Base-by-base conservation (phyloP, 139 green algal genomes). In the Pleodorina starrii region DNA sequence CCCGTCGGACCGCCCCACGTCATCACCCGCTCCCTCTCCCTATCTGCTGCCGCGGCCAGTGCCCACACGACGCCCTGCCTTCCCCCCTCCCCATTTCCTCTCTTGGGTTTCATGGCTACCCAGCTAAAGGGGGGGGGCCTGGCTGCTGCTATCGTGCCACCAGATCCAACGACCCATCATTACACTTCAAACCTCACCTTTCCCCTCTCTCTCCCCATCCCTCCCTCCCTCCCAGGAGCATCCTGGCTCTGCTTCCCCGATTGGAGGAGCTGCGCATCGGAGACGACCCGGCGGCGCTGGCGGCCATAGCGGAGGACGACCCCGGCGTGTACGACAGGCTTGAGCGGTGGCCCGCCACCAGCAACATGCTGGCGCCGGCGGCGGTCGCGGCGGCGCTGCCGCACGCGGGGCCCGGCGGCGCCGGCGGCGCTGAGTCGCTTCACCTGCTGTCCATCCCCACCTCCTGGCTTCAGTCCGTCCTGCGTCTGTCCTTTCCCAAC, bases 251-350 rank as follows among this genome's bases (percentile, higher is more conserved):
- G 43, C 81, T 87, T 59, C 81, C 81, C 5, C 1, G 5, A 0
- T 60, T 87, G 14, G 23, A 63, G 42, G 81, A 87, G 57, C 81
- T 87, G 2, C 43, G 40, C 3, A 25, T 77, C 36, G 81, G 81
- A 11, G 42, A 63, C 3, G 81, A 87, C 60, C 1, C 38, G 9
- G 51, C 40, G 6, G 57, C 79, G 38, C 21, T 86, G 57, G 40
- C 42, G 2, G 36, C 57, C 16, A 44, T 44, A 21, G 79, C 57
- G 3, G 11, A 29, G 79, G 57, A 74, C 51, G 79, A 86, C 79
- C 57, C 57, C 35, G 38, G 10, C 38, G 79, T 86, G 38, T 75
- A 35, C n/a, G 81, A n/a, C 38, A 71, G 57, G 16, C 59, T 86
- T 3, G 59, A 71, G 19, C 7, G 38, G 35, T 72, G 51, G 78